Evolutionary conservation across 176 grass and related monocot genomes (phyloP).

Genomic region (Oryza meridionalis): DNA sequence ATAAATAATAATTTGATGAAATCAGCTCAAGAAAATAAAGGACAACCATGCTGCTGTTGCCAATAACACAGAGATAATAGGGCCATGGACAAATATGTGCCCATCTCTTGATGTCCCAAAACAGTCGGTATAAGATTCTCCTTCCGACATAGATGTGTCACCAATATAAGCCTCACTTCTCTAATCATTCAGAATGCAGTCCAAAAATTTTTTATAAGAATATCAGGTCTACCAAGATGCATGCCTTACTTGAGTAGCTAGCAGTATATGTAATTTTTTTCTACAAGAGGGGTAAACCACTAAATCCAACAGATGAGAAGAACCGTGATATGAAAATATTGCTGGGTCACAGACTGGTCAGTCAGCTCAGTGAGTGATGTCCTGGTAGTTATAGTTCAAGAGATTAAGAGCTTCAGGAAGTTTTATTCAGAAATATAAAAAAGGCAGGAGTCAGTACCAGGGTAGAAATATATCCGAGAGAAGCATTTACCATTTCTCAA

Average conservation of each 20-base stretch:
- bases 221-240: background rate
- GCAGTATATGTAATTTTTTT: background rate
- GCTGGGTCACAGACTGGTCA: background rate
- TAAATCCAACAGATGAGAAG: background rate
- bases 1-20: background rate
- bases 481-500: background rate
- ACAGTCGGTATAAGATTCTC: background rate
- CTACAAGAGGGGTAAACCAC: background rate
- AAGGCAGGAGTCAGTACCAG: background rate
- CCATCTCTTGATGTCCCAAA: conserved; percentile 21
- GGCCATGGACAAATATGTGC: conserved; percentile 18
- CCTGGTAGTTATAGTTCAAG: background rate
- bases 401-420: conserved; percentile 3
- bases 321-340: background rate
- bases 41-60: background rate
- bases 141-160: conserved; percentile 3
- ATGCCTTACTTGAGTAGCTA: background rate
- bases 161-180: conserved; percentile 16
- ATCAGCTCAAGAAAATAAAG: background rate
- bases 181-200: conserved; percentile 27
- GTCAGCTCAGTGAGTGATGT: background rate
- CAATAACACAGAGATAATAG: conserved; percentile 20
- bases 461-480: background rate
- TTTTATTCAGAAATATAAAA: conserved; percentile 13
- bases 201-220: background rate